Evolutionary conservation across 2,329 filamentous ascomycete species (phyloP).

Genomic region (Stagonosporopsis rhizophila): DNA sequence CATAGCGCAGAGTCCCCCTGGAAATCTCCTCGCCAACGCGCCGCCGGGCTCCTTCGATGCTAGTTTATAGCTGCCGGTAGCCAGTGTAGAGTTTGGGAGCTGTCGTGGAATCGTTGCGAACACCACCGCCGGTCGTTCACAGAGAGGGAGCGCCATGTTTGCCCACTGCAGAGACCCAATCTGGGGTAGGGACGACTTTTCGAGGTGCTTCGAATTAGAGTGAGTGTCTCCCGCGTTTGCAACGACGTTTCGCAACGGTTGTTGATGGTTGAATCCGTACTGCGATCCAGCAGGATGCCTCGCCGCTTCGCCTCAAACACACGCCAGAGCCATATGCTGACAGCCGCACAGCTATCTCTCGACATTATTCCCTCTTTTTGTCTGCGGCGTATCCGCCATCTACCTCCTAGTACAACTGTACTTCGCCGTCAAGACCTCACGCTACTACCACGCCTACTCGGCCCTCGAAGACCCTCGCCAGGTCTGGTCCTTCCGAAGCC

Average conservation of each 20-base stretch:
- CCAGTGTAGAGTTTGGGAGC: conserved; percentile 27
- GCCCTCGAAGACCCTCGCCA: conserved; percentile 57
- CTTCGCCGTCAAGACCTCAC: conserved; percentile 61
- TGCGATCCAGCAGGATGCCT: neutral
- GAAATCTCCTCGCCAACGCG: conserved; percentile 9
- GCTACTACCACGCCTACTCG: conserved; percentile 65
- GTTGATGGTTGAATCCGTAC: neutral
- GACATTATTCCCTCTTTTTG: conserved; percentile 77
- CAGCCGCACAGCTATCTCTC: conserved; percentile 71
- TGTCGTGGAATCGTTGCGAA: conserved; percentile 21
- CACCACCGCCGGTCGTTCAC: conserved; percentile 20
- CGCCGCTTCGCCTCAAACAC: conserved; percentile 3
- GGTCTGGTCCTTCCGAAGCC: conserved; percentile 44
- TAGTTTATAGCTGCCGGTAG: conserved; percentile 23
- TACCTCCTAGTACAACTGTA: conserved; percentile 67
- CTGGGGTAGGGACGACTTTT: conserved; percentile 69
- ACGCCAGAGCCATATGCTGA: conserved; percentile 16
- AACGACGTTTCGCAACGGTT: neutral
- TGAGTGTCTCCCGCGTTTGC: conserved; percentile 54
- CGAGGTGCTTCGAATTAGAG: conserved; percentile 70
- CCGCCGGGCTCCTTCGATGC: conserved; percentile 21
- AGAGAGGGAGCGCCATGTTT: conserved; percentile 54
- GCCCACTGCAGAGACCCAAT: conserved; percentile 64
- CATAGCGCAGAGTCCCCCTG: conserved; percentile 3
- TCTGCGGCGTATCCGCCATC: conserved; percentile 73